Evolutionary conservation across 140 eudicot genomes (phyloP), one percentile per base, ranked within the genome.

Genomic region (Stevia rebaudiana): DNA sequence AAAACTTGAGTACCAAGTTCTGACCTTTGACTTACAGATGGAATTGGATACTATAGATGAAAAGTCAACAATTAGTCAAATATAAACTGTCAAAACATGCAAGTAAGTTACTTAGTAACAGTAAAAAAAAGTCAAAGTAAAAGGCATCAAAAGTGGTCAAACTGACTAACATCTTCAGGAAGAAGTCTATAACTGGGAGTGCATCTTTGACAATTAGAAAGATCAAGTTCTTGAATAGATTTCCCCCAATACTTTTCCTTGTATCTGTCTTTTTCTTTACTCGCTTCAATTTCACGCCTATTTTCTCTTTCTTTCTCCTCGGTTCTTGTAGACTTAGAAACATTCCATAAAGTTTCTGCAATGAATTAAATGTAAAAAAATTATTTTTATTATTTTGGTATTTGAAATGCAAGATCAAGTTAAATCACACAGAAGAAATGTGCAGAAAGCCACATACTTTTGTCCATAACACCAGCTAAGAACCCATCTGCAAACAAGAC

Each of bases 151-250:
- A n/a, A n/a, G n/a, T n/a, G n/a, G n/a, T n/a, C n/a, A n/a, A 6
- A 11, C 33, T 36, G 71, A 42, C 86, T 33, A 78, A 85, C 99
- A 82, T 94, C 99, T 3, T 83, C 88, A 39, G 99, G 99, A 76
- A 94, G 92, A 74, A 88, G 99, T 73, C 99, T 87, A 41, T 94
- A 94, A 63, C 99, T 94, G 40, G 99, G 99, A 59, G 97, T 81
- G 80, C 99, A 94, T 5, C 97, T 78, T 72, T 89, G 80, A 70
- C 99, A 88, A 51, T 86, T 76, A 28, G 95, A 77, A 53, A 94
- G 97, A 72, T 94, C 99, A 64, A 94, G 95, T 54, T 94, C 99
- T 67, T 94, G 94, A 36, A 94, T 94, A 49, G 99, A 88, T 67
- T 94, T 94, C 15, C 90, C 92, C 85, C 84, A 85, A 67, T 94